Evolutionary conservation across 1,284 basidiomycete genomes (phyloP).

Genomic region (Ustilago loliicola): DNA sequence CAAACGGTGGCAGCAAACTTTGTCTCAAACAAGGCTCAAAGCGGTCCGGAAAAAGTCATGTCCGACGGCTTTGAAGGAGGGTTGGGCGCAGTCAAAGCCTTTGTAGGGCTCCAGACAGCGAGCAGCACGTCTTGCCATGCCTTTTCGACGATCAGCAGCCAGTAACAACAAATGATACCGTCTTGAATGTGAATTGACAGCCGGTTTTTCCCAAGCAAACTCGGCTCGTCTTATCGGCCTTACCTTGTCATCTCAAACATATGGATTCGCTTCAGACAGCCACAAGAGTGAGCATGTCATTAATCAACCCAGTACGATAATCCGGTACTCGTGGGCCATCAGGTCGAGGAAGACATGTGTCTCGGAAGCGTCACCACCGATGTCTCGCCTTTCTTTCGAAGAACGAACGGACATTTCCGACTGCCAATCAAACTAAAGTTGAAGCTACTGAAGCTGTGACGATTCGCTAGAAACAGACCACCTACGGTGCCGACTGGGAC

Average conservation of each 20-base stretch:
- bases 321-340: too few species aligned
- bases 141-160: not conserved
- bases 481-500: not conserved
- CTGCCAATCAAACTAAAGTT: not conserved
- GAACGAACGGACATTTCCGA: not conserved
- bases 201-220: not conserved
- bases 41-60: not conserved
- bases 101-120: too few species aligned
- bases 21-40: not conserved
- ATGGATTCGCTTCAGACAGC: not conserved
- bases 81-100: too few species aligned
- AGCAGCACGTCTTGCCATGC: too few species aligned
- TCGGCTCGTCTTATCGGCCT: not conserved
- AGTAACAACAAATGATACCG: not conserved
- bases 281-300: not conserved
- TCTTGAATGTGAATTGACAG: not conserved
- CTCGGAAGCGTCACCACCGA: not conserved
- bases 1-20: not conserved
- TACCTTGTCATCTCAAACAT: constrained; percentile 1
- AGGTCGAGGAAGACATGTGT: not conserved
- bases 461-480: not conserved
- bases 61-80: not conserved
- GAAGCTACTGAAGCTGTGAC: not conserved
- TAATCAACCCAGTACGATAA: not conserved
- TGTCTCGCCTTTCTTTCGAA: not conserved